Conservation (phyloP, 768 basidiomycete genomes). For the Symmetrospora coprosmae region DNA sequence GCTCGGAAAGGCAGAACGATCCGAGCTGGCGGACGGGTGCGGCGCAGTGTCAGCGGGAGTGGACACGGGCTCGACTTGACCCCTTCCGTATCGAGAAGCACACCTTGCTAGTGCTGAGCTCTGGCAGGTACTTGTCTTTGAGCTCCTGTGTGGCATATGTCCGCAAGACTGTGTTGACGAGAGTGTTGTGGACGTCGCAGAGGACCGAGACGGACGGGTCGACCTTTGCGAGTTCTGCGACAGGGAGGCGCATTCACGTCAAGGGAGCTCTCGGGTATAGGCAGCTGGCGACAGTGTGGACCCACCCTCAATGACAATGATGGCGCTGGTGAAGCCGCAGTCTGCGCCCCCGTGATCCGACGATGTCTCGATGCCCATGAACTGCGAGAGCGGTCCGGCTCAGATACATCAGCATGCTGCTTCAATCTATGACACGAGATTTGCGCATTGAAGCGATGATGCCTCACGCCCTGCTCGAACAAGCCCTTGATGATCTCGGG, state of each 20-base stretch:
- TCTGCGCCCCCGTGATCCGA: constrained; percentile 72
- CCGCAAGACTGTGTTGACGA: constrained; percentile 80
- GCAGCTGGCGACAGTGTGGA: background rate
- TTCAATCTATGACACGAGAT: too few species aligned
- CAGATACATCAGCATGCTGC: background rate
- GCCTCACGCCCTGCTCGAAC: constrained; percentile 81
- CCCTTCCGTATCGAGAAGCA: background rate
- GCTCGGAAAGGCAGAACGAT: constrained; percentile 86
- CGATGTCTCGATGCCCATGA: constrained; percentile 94
- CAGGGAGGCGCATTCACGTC: background rate
- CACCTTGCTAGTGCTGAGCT: constrained; percentile 63
- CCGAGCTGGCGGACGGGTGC: constrained; percentile 65
- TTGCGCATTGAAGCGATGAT: too few species aligned
- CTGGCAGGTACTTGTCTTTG: constrained; percentile 74
- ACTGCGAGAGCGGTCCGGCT: constrained; percentile 41
- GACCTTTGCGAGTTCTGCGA: constrained; percentile 70
- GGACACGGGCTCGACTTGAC: background rate
- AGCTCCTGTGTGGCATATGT: constrained; percentile 72
- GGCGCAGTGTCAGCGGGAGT: background rate
- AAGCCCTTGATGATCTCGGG: constrained; percentile 66
- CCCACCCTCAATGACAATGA: constrained; percentile 70
- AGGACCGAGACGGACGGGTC: constrained; percentile 93
- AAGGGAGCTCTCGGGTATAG: background rate
- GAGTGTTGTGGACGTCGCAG: constrained; percentile 96
- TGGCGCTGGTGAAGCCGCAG: constrained; percentile 81